Evolutionary conservation across 495 filamentous ascomycete genomes (phyloP), one percentile per base, ranked within the genome.

Genomic region (Annulohypoxylon stygium): DNA sequence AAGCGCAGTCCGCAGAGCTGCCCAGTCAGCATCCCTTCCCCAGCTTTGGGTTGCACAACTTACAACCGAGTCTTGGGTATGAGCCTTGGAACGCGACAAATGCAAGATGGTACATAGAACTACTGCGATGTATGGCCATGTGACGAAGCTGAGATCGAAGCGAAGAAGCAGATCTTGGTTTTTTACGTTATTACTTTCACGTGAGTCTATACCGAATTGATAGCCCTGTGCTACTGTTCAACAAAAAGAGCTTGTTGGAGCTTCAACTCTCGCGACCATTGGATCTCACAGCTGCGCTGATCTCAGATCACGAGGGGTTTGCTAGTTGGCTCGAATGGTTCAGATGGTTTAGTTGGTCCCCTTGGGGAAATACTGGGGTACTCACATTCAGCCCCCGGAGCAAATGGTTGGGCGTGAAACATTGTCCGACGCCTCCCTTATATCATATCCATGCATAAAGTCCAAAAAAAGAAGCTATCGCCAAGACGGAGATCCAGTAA

Each of bases 401-500:
- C 25, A 41, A 34, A 50, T 66, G 25, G 57, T 66, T 57, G 51
- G 58, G 57, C 47, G 36, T 25, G 23, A 61, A 45, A 23, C 50
- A 50, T 58, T 58, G 67, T 64, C 67, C 60, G 61, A 37, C 6
- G 33, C 3, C 23, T 59, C 33, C 16, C 53, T 57, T 57, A 54
- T 26, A 54, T 54, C 9, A 36, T 57, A 36, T 12, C 12, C 34
- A 60, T 65, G 57, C 50, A 47, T 53, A 9, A 36, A 58, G 51
- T 54, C 59, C 67, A 37, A 70, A 74, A 63, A 70, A 67, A 70
- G 62, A 67, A 65, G 39, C 71, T n/a, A 63, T 70, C 67, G 71
- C 71, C 71, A 70, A 74, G 71, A 67, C 71, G 71, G 67, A 74
- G 70, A 62, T 74, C 71, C 67, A 67, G 71, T 74, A 74, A 74